Evolutionary conservation across 2,329 filamentous ascomycete genomes (phyloP), one percentile per base, ranked within the genome.

Genomic region (Emmonsiellopsis sp.): DNA sequence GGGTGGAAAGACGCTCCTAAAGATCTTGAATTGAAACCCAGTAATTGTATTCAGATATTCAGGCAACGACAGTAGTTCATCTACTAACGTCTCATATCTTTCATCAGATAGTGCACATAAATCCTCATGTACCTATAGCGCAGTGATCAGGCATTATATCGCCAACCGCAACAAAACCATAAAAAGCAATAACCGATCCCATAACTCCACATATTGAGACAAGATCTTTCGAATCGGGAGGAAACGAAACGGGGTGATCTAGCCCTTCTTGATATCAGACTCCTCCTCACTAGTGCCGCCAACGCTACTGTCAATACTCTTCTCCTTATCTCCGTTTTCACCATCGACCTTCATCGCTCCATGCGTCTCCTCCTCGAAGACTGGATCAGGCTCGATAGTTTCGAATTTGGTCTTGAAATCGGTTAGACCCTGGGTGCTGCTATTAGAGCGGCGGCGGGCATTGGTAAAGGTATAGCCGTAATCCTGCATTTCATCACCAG

Each of bases 401-500:
- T 98, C 93, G 69, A 96, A 97, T 76, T 98, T 98, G 73, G 91
- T 95, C 80, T 93, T 94, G 76, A 95, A 89, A 69, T 91, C 83
- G 56, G 81, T 79, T 62, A 89, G 76, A 63, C 82, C 84, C 63
- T 86, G 80, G 65, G 80, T 84, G 74, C 85, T 91, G 70, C 87
- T 92, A 77, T 97, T 97, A 73, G 89, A 94, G 70, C 89, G 90
- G 70, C 92, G 93, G 59, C 92, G 89, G 54, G 87, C 77, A 64
- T 96, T 93, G 77, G 79, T 80, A 67, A 94, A 84, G 67, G 84
- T 90, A 77, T 93, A 95, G 62, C 83, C 77, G 65, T 87, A 84
- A 68, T 96, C 89, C 65, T 89, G 81, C 59, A 91, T 78, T 73
- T 97, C 93, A 58, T 90, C 87, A 58, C 89, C 90, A 45, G 84